These are phyloP conservation scores for Colletotrichum salicis DNA, from an alignment of 2,329 filamentous ascomycete genomes.

Conservation along the genomic window DNA sequence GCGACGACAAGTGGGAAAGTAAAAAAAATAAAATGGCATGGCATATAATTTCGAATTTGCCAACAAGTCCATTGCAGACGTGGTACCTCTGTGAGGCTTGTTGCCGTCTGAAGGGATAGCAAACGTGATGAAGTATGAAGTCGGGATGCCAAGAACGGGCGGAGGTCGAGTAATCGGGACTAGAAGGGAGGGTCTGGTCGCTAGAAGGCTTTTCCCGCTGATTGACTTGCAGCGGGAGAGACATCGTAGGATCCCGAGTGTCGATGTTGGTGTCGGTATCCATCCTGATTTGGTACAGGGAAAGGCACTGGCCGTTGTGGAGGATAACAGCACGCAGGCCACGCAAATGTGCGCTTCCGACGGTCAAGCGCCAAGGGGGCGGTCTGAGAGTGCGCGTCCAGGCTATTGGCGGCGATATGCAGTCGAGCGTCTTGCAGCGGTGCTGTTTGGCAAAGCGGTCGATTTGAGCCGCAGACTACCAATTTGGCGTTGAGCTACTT, in stretches of 20 bases:
- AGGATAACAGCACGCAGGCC: not conserved
- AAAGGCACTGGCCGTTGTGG: not conserved
- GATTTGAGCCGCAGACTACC: not conserved
- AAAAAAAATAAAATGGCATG: not conserved
- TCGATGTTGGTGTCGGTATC: not conserved
- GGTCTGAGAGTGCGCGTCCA: slow-evolving; percentile 5
- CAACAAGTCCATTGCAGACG: not conserved
- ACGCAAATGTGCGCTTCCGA: slow-evolving; percentile 16
- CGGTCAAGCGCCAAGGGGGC: slow-evolving; percentile 12
- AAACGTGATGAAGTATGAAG: not conserved
- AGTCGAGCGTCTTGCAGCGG: not conserved
- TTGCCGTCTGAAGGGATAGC: not conserved
- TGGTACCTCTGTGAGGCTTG: not conserved
- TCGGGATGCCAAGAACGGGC: slow-evolving; percentile 14
- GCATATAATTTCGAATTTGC: too few relatives aligned
- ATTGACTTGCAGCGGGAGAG: slow-evolving; percentile 10
- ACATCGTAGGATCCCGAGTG: slow-evolving; percentile 1
- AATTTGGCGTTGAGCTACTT: not conserved
- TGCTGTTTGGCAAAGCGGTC: not conserved
- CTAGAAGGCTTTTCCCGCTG: slow-evolving; percentile 23
- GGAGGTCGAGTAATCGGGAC: not conserved
- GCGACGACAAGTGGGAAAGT: too few relatives aligned
- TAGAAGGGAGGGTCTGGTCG: slow-evolving; percentile 18
- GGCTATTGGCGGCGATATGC: not conserved
- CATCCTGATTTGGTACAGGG: not conserved